Evolutionary conservation across 805 yeast genomes (phyloP).

Genomic region (Teunomyces kruisii): DNA sequence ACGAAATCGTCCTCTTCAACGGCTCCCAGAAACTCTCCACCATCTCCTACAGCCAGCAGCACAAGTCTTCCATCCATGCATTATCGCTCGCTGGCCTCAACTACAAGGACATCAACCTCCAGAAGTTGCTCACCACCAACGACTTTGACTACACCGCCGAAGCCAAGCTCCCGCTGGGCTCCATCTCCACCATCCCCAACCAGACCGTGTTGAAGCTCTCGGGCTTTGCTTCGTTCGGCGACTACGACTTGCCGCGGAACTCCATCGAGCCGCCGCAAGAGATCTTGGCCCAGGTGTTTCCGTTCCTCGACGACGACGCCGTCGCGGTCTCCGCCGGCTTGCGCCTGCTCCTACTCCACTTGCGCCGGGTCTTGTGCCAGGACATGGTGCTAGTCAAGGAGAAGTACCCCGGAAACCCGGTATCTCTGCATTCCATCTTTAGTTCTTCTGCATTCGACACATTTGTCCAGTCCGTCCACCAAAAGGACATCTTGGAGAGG

Average conservation of each 20-base stretch:
- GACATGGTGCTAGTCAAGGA: slow-evolving; percentile 28
- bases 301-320: slow-evolving; percentile 20
- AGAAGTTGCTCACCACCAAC: slow-evolving; percentile 18
- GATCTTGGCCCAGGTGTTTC: slow-evolving; percentile 26
- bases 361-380: slow-evolving; percentile 25
- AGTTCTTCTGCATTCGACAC: slow-evolving; percentile 16
- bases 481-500: slow-evolving; percentile 7
- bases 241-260: slow-evolving; percentile 19
- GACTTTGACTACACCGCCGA: slow-evolving; percentile 8
- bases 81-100: slow-evolving; percentile 17
- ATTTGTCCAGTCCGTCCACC: slow-evolving; percentile 12
- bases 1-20: slow-evolving; percentile 21
- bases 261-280: slow-evolving; percentile 24
- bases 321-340: slow-evolving; percentile 9
- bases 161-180: slow-evolving; percentile 11
- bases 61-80: slow-evolving; percentile 22
- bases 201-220: slow-evolving; percentile 17
- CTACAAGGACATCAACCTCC: slow-evolving; percentile 18
- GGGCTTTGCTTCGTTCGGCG: slow-evolving; percentile 20
- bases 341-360: slow-evolving; percentile 15
- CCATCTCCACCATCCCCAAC: slow-evolving; percentile 13
- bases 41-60: slow-evolving; percentile 27
- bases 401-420: slow-evolving; percentile 22
- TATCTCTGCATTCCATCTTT: slow-evolving; percentile 26
- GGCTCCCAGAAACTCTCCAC: slow-evolving; percentile 24